phyloP scores from a whole-genome alignment of 2,329 filamentous ascomycete species.

The Trichophyton rubrum region DNA sequence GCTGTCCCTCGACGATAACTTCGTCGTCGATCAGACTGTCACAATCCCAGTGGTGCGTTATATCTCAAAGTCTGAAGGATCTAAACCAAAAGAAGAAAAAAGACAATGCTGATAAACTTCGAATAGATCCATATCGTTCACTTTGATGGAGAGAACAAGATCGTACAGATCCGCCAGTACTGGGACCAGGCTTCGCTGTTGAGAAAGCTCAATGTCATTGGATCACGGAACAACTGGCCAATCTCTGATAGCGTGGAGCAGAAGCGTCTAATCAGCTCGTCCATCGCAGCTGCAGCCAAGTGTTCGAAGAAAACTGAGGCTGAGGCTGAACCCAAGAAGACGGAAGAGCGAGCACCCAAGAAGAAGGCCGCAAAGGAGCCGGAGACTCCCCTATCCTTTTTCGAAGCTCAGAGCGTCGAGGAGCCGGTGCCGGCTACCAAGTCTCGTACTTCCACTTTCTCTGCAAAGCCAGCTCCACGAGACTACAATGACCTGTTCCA shows the following conservation, averaged over 20 bases:
- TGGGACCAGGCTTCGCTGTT: constrained; percentile 94
- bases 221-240: constrained; percentile 84
- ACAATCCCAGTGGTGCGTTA: constrained; percentile 65
- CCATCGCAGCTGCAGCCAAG: constrained; percentile 19
- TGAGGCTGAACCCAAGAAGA: constrained; percentile 10
- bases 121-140: constrained; percentile 71
- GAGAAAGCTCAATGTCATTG: constrained; percentile 89
- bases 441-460: constrained; percentile 39
- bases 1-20: constrained; percentile 85
- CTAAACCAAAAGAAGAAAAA: too few species aligned
- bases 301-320: background rate
- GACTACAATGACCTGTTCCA: constrained; percentile 57
- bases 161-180: constrained; percentile 72
- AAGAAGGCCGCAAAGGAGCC: constrained; percentile 23
- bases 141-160: constrained; percentile 65
- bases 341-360: constrained; percentile 10
- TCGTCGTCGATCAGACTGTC: constrained; percentile 69
- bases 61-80: background rate
- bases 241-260: constrained; percentile 81
- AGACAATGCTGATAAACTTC: background rate
- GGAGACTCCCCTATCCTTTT: constrained; percentile 56
- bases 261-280: constrained; percentile 56
- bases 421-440: constrained; percentile 44
- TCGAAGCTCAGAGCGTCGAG: constrained; percentile 50
- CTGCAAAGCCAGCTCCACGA: constrained; percentile 58